Evolutionary conservation across 148 eudicot species (phyloP), one percentile per base, ranked within the genome.

Genomic region (Mesembryanthemum crystallinum): DNA sequence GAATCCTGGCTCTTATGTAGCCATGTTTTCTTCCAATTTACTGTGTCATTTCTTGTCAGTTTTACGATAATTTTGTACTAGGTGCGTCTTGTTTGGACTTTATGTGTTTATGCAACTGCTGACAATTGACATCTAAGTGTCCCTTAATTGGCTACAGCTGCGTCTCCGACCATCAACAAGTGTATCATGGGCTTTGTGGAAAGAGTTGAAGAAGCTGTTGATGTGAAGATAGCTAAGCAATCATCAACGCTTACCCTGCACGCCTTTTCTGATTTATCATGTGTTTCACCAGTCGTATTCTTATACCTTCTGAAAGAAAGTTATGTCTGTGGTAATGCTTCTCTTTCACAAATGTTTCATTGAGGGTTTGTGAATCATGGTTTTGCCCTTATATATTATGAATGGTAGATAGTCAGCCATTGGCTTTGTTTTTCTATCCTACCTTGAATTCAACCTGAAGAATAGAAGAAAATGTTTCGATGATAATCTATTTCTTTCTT

Each of bases 241-340:
- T 55, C 74, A 45, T 73, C 68, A 76, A 76, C 94, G 52, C 75
- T 96, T 45, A 76, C 85, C 75, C 73, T 84, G 80, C 99, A 96
- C 80, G 83, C 97, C 0, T 92, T 81, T 81, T 84, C 85, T 79
- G 97, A 92, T 85, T 84, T 96, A 72, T 87, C 97, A 55, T 79
- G 52, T 76, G 93, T 96, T 80, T 84, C 99, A 86, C 99, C 99
- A 51, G 81, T 92, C 72, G 89, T 96, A 51, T 96, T 96, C 74
- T 45, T 92, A 69, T 88, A 85, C 80, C 91, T 96, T 74, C 78
- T 96, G 83, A 92, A 88, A 77, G 88, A 87, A 84, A 89, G 91
- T 71, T 96, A 96, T 80, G 71, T 81, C 77, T 77, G 78, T 54
- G 98, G 99, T 95, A 87, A 78, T 69, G 21, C 7, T 28, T 75